Conservation (phyloP, 495 filamentous ascomycete species). For the Daldinia vernicosa region DNA sequence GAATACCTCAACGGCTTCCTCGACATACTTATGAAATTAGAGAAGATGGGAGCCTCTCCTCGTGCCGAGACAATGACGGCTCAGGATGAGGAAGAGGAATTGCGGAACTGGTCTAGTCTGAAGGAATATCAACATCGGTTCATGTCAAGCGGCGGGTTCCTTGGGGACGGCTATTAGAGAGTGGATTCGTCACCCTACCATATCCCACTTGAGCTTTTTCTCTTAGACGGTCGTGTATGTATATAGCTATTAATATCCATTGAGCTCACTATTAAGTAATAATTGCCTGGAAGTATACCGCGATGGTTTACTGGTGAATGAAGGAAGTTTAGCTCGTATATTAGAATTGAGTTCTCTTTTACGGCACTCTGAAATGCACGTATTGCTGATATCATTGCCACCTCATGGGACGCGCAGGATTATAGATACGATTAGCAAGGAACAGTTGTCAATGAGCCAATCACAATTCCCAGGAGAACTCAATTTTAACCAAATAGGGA, state of each 20-base stretch:
- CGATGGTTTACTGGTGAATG: not conserved
- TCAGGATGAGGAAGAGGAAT: constrained; percentile 75
- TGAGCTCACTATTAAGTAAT: not conserved
- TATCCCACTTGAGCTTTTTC: not conserved
- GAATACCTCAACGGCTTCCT: constrained; percentile 73
- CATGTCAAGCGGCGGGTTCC: constrained; percentile 68
- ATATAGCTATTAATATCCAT: not conserved
- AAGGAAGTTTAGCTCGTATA: not conserved
- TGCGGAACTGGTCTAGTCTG: constrained; percentile 77
- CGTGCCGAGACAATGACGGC: constrained; percentile 44
- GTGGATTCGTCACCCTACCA: not conserved
- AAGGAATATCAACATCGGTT: constrained; percentile 77
- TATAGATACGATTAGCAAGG: not conserved
- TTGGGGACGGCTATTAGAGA: constrained; percentile 28
- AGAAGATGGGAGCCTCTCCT: constrained; percentile 57
- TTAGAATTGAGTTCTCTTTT: not conserved
- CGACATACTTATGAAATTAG: constrained; percentile 74
- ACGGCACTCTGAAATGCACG: not conserved
- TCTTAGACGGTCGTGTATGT: not conserved
- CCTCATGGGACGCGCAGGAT: not conserved
- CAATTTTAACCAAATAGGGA: constrained; percentile 1
- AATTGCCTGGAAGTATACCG: not conserved
- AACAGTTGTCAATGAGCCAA: not conserved
- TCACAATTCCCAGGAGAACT: not conserved
- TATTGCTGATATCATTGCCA: not conserved